phyloP scores from a whole-genome alignment of 352 stramenopile species.

The Lagenidium sp. region DNA sequence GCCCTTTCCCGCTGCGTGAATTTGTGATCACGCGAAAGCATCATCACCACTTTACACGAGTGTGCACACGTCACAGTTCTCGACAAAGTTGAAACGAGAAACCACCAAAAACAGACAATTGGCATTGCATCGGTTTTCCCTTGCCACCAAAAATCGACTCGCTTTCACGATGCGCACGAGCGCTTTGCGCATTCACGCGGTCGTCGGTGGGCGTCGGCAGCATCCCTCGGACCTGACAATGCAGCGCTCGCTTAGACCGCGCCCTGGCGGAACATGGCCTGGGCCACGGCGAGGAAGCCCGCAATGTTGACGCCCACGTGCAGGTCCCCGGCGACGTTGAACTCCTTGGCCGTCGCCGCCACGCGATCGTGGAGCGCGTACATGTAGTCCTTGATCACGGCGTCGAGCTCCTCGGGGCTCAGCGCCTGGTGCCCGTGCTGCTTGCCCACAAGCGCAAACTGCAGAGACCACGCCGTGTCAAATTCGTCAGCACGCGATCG shows the following conservation, averaged over 20 bases:
- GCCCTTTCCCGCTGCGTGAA: too few species aligned
- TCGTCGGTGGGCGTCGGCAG: too few species aligned
- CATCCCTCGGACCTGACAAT: too few species aligned
- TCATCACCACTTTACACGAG: too few species aligned
- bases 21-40: too few species aligned
- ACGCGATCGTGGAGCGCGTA: conserved; percentile 60
- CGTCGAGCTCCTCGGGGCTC: conserved; percentile 49
- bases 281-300: conserved; percentile 95
- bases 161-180: too few species aligned
- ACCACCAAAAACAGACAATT: too few species aligned
- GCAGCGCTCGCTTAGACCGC: conserved; percentile 75
- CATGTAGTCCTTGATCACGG: conserved; percentile 83
- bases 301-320: conserved; percentile 93
- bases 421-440: conserved; percentile 45
- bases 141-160: too few species aligned
- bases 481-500: neutral
- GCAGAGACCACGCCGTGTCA: neutral
- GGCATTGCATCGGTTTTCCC: too few species aligned
- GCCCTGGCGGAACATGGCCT: conserved; percentile 96
- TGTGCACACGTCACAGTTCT: too few species aligned
- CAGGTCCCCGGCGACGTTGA: conserved; percentile 69
- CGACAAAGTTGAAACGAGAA: too few species aligned
- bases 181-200: too few species aligned
- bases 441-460: conserved; percentile 61
- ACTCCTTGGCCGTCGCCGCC: conserved; percentile 57